phyloP scores from a whole-genome alignment of 2,329 filamentous ascomycete genomes.

The Ramichloridium luteum region DNA sequence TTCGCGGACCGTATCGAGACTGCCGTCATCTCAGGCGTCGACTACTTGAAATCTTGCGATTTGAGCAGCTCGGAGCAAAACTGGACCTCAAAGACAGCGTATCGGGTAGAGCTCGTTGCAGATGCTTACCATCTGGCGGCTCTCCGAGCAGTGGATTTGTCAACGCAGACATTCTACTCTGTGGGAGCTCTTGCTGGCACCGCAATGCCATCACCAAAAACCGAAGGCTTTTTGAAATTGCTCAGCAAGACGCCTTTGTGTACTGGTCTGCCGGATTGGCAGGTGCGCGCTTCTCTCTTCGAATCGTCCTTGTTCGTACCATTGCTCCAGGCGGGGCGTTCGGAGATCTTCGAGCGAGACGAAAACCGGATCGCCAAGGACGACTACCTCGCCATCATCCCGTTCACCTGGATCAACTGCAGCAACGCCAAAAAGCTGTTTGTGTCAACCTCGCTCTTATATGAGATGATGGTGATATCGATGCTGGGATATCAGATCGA shows the following conservation, averaged over 20 bases:
- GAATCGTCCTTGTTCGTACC: slow-evolving; percentile 1
- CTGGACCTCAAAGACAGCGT: slow-evolving; percentile 2
- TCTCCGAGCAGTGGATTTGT: not conserved
- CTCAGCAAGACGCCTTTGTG: too few relatives aligned
- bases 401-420: slow-evolving; percentile 1
- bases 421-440: not conserved
- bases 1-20: not conserved
- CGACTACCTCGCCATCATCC: not conserved
- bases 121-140: slow-evolving; percentile 1
- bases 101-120: not conserved
- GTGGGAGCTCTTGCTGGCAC: too few relatives aligned
- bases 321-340: not conserved
- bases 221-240: too few relatives aligned
- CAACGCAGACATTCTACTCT: not conserved
- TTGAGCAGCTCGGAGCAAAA: not conserved
- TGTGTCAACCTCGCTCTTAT: not conserved
- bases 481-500: not conserved
- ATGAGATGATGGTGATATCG: slow-evolving; percentile 1
- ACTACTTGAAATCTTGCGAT: not conserved
- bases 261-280: not conserved
- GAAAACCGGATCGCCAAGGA: not conserved
- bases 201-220: too few relatives aligned
- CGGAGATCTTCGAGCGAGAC: not conserved
- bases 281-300: not conserved
- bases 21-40: not conserved